Conservation (phyloP, 805 yeast species). For the Kuraishia hungarica region DNA sequence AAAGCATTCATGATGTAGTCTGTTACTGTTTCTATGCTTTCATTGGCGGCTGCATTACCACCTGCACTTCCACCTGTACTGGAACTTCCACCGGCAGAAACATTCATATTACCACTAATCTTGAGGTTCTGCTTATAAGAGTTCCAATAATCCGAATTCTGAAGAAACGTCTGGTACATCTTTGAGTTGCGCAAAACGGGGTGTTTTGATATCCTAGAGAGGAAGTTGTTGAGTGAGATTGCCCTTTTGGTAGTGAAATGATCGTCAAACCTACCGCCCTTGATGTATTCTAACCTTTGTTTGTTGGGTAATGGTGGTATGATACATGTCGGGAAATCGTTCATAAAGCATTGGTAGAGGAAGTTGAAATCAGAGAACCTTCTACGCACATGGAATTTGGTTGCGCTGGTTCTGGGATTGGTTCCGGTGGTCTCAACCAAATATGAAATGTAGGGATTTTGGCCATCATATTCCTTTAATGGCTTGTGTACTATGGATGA, state of each 20-base stretch:
- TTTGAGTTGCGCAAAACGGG: constrained; percentile 64
- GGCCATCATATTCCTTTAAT: constrained; percentile 62
- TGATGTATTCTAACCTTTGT: constrained; percentile 81
- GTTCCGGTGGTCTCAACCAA: constrained; percentile 55
- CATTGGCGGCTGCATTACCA: constrained; percentile 13
- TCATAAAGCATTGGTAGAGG: constrained; percentile 62
- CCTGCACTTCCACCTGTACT: background rate
- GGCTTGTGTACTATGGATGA: constrained; percentile 46
- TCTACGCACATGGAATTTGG: constrained; percentile 51
- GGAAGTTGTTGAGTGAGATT: constrained; percentile 68
- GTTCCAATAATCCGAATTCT: constrained; percentile 61
- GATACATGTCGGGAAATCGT: constrained; percentile 77
- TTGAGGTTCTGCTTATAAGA: constrained; percentile 54
- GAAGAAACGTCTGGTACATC: constrained; percentile 62
- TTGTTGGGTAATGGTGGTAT: constrained; percentile 94
- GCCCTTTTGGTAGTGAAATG: constrained; percentile 82
- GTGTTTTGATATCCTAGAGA: constrained; percentile 66
- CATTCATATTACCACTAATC: constrained; percentile 13
- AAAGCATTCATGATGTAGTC: constrained; percentile 94
- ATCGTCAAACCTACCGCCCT: constrained; percentile 84
- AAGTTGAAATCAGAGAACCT: constrained; percentile 84
- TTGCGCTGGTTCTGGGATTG: constrained; percentile 43
- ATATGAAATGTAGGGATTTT: constrained; percentile 71
- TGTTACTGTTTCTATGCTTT: constrained; percentile 62
- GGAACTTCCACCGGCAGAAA: constrained; percentile 11